phyloP scores from a whole-genome alignment of 192 early-diverging fungal genomes.

The Coemansia sp. region DNA sequence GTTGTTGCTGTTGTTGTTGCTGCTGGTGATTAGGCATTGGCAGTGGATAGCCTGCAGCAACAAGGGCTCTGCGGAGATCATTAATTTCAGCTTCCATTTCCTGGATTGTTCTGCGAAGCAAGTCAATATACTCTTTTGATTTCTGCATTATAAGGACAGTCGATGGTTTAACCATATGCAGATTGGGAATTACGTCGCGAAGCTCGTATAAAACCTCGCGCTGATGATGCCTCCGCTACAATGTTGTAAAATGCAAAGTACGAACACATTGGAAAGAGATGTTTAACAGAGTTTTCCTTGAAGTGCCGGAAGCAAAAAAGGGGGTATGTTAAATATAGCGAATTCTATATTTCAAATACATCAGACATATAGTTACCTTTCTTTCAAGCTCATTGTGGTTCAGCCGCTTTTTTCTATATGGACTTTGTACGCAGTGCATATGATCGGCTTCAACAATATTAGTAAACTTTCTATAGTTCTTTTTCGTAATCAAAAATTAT shows the following conservation, averaged over 20 bases:
- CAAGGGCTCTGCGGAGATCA: slow-evolving; percentile 49
- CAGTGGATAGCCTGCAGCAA: slow-evolving; percentile 53
- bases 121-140: slow-evolving; percentile 55
- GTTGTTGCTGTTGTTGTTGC: slow-evolving; percentile 25
- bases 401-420: slow-evolving; percentile 49
- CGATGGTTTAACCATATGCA: slow-evolving; percentile 53
- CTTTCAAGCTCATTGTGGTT: slow-evolving; percentile 59
- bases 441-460: background rate
- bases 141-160: slow-evolving; percentile 59
- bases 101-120: slow-evolving; percentile 47
- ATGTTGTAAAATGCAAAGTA: background rate
- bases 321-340: background rate
- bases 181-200: slow-evolving; percentile 54
- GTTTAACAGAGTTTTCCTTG: background rate
- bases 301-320: background rate
- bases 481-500: background rate
- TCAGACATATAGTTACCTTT: slow-evolving; percentile 33
- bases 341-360: background rate
- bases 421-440: background rate
- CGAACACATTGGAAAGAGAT: background rate
- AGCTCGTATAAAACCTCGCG: slow-evolving; percentile 55
- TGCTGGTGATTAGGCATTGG: slow-evolving; percentile 40
- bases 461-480: background rate
- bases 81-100: slow-evolving; percentile 55
- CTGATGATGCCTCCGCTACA: slow-evolving; percentile 56